These are phyloP conservation scores for Anaeromyces robustus DNA, from an alignment of 192 early-diverging fungal species.

Conservation along the genomic window DNA sequence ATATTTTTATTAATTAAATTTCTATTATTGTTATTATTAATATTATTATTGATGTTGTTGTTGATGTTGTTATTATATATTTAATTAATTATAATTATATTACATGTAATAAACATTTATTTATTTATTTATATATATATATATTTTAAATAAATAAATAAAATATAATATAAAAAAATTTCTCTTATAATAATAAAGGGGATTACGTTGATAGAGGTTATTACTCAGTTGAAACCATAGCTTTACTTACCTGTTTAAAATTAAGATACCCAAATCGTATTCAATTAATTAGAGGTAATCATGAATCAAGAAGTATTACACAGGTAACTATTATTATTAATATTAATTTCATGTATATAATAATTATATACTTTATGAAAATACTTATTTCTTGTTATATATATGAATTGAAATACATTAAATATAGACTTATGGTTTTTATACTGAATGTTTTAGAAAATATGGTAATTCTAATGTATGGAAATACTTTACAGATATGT, in stretches of 20 bases:
- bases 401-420: neutral
- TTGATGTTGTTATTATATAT: no score
- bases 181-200: slow-evolving; percentile 25
- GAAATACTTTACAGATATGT: slow-evolving; percentile 84
- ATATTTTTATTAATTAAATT: no score
- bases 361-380: no score
- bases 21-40: no score
- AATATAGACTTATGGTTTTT: slow-evolving; percentile 75
- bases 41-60: no score
- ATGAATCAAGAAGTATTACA: slow-evolving; percentile 85
- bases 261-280: slow-evolving; percentile 78
- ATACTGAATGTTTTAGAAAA: slow-evolving; percentile 78
- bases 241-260: slow-evolving; percentile 73
- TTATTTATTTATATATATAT: no score
- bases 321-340: slow-evolving; percentile 27
- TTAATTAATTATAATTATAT: no score
- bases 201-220: slow-evolving; percentile 81
- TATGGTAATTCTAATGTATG: slow-evolving; percentile 73
- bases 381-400: no score
- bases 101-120: no score
- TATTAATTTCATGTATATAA: no score
- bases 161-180: no score
- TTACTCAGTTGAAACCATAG: slow-evolving; percentile 82
- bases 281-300: slow-evolving; percentile 81
- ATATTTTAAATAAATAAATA: no score